Conservation (phyloP, 345 rosid species). For the Aquilaria yunnanensis region DNA sequence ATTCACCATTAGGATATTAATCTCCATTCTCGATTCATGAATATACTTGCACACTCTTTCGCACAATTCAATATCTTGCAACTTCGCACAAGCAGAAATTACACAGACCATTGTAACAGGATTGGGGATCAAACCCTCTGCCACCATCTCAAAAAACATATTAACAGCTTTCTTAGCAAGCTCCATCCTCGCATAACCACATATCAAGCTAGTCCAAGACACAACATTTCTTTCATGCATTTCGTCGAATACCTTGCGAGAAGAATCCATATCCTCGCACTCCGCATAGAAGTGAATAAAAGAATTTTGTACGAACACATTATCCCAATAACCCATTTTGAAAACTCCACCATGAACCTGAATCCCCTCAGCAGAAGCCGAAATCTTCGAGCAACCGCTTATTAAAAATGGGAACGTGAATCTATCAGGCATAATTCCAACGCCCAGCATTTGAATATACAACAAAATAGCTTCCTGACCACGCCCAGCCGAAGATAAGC, state of each 20-base stretch:
- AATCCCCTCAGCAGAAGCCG: conserved; percentile 27
- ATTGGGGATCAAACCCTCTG: conserved; percentile 35
- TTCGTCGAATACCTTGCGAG: conserved; percentile 41
- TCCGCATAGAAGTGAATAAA: conserved; percentile 38
- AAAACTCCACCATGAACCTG: conserved; percentile 43
- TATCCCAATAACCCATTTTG: conserved; percentile 32
- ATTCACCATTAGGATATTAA: conserved; percentile 34
- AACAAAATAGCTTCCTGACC: conserved; percentile 29
- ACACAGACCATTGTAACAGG: conserved; percentile 43
- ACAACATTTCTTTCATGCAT: conserved; percentile 47
- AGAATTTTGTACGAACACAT: conserved; percentile 33
- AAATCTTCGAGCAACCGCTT: conserved; percentile 43
- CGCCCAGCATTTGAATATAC: conserved; percentile 25
- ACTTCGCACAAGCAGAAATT: conserved; percentile 47
- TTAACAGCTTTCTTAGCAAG: conserved; percentile 36
- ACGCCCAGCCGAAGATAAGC: conserved; percentile 31
- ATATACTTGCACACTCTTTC: conserved; percentile 30
- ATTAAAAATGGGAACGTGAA: conserved; percentile 43
- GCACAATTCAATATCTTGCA: conserved; percentile 37
- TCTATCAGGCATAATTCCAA: conserved; percentile 36
- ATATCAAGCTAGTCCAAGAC: conserved; percentile 56
- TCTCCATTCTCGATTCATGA: conserved; percentile 21
- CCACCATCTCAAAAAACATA: conserved; percentile 43
- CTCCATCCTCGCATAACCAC: conserved; percentile 35
- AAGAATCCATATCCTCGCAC: conserved; percentile 29